A percentile compares a stretch with the other conserved stretches of the same genome.
phyloP scores from a whole-genome alignment of 768 basidiomycete genomes.

The Hericium alpestre region DNA sequence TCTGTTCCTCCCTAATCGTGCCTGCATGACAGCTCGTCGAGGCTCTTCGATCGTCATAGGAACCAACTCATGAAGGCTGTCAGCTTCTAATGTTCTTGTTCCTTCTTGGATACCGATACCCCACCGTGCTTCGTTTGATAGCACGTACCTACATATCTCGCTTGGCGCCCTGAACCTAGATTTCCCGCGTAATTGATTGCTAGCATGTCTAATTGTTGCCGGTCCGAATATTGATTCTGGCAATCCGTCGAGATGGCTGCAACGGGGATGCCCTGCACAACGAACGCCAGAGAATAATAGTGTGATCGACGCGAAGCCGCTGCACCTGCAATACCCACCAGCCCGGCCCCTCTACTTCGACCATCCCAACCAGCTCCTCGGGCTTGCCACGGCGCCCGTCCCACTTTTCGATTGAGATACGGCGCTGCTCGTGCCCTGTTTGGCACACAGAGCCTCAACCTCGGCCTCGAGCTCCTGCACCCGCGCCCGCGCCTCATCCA shows the following conservation, averaged over 20 bases:
- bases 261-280: neutral
- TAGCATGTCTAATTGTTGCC: neutral
- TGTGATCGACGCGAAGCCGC: neutral
- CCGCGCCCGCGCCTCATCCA: constrained; percentile 46
- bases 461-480: constrained; percentile 51
- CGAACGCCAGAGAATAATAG: too few relatives aligned
- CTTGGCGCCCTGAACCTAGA: neutral
- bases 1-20: constrained; percentile 8
- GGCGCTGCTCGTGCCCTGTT: neutral
- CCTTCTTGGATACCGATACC: constrained; percentile 2
- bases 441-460: constrained; percentile 27
- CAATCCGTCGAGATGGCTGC: neutral
- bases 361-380: neutral
- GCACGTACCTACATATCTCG: neutral
- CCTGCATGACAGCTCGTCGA: constrained; percentile 43
- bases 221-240: neutral
- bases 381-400: neutral
- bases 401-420: neutral
- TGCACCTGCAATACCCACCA: neutral
- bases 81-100: constrained; percentile 16
- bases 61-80: constrained; percentile 46
- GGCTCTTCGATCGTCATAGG: constrained; percentile 67
- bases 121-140: constrained; percentile 3
- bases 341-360: neutral
- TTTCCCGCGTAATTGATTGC: neutral